Evolutionary conservation across 164 flowering plant genomes (phyloP), one percentile per base, ranked within the genome.

Genomic region (Berberis vulgaris): DNA sequence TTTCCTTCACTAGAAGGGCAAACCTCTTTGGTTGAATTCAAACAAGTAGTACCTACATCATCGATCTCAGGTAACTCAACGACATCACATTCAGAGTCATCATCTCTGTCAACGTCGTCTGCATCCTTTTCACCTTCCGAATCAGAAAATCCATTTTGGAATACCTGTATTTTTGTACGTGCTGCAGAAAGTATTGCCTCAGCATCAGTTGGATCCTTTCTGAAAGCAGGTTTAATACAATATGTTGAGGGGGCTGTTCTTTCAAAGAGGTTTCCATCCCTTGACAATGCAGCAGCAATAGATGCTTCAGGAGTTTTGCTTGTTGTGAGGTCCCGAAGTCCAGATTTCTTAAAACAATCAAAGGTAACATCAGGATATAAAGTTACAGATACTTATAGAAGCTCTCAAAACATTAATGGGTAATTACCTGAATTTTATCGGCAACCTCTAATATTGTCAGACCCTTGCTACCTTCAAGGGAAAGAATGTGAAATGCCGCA

Each of bases 251-350:
- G 98, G 60, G 96, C 96, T 54, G 82, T 84, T 72, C 98, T 85
- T 77, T 92, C 98, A 67, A 92, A 89, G 64, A 92, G 89, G 65
- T 77, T 81, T 47, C 80, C 49, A 72, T 92, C 98, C 74, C 98
- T 86, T 5, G 98, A 86, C 69, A 92, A 77, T 59, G 98, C 96
- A 73, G 91, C 98, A 54, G 96, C 84, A 73, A 92, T 85, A 47
- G 98, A 92, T 43, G 98, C 98, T 70, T 92, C 96, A 26, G 98
- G 96, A 49, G 98, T 92, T 81, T 88, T 92, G 81, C 96, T 92
- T 43, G 98, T 89, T 5, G 91, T 87, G 57, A 92, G 87, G 74
- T 92, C 96, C 61, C 98, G 80, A 55, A 89, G 88, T 43, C 98
- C 98, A 74, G 96, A 89, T 89, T 82, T 89, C 96, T 92, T 12